Evolutionary conservation across 768 basidiomycete species (phyloP).

Genomic region (Rickenella mellea): DNA sequence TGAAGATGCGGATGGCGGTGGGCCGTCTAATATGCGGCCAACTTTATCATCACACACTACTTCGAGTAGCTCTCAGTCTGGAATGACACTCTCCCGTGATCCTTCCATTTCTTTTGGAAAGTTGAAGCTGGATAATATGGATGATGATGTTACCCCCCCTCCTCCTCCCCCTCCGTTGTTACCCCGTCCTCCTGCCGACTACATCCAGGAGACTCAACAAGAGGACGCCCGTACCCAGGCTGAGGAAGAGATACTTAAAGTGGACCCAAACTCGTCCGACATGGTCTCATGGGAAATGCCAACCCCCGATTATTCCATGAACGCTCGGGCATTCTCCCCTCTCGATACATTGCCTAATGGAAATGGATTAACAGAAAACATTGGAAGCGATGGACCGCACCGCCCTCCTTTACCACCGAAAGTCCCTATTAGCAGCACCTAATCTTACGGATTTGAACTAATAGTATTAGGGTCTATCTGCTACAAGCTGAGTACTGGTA

Average conservation of each 20-base stretch:
- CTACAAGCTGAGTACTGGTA: no score
- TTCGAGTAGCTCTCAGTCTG: conserved; percentile 8
- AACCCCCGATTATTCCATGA: no score
- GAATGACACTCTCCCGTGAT: conserved; percentile 10
- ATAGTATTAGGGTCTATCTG: not conserved
- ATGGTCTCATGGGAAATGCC: no score
- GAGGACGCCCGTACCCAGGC: conserved; percentile 53
- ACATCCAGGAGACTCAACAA: conserved; percentile 74
- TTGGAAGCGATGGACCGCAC: no score
- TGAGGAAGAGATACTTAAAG: no score
- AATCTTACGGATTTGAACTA: no score
- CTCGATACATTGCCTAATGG: no score
- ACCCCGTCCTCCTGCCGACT: conserved; percentile 70
- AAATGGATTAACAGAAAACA: no score
- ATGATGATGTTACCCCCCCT: conserved; percentile 9
- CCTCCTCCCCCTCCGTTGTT: conserved; percentile 58
- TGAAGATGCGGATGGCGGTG: conserved; percentile 26
- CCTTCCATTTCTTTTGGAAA: conserved; percentile 12
- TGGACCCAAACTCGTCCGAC: no score
- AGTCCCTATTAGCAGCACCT: no score
- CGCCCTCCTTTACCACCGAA: conserved; percentile 1
- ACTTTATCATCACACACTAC: not conserved
- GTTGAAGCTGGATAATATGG: not conserved
- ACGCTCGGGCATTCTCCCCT: no score
- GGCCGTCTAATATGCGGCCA: not conserved